Conservation (phyloP, 192 early-diverging fungal genomes). For the Coemansia sp. region DNA sequence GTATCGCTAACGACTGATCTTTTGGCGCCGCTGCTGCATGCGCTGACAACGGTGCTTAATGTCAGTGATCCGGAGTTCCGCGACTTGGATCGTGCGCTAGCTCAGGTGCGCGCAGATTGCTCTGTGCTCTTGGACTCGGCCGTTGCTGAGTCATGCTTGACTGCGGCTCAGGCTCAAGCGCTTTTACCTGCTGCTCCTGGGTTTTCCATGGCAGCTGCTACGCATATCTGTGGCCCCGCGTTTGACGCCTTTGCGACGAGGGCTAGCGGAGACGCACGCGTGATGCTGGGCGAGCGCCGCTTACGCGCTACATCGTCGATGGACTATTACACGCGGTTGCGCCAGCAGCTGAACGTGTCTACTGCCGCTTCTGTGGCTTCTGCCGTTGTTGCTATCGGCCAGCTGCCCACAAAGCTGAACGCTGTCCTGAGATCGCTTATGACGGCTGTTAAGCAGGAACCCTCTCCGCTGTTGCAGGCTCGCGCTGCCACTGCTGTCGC, state of each 20-base stretch:
- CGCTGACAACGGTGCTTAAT: constrained; percentile 55
- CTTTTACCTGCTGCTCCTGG: constrained; percentile 34
- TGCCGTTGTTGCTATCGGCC: constrained; percentile 76
- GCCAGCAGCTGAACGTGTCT: constrained; percentile 66
- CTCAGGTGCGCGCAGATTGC: constrained; percentile 68
- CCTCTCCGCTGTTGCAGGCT: constrained; percentile 57
- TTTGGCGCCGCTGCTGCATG: constrained; percentile 59
- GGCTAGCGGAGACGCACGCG: constrained; percentile 13
- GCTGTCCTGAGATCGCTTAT: constrained; percentile 85
- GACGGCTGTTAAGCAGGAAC: constrained; percentile 76
- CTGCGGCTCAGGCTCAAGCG: neutral
- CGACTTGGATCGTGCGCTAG: constrained; percentile 66
- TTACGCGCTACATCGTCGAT: constrained; percentile 66
- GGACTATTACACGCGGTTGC: constrained; percentile 66
- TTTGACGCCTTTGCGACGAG: constrained; percentile 55
- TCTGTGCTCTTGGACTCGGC: constrained; percentile 64
- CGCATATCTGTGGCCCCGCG: constrained; percentile 42
- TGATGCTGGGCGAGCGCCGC: constrained; percentile 60
- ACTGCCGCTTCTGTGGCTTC: constrained; percentile 69
- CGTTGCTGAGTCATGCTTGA: neutral
- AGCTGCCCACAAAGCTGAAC: constrained; percentile 80
- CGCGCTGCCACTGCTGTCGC: constrained; percentile 61
- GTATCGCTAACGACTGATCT: constrained; percentile 52
- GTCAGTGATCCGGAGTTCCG: constrained; percentile 63
- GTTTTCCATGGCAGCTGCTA: constrained; percentile 65